Percentiles rank a stretch among this genome's conserved stretches.
Conservation (phyloP, 1,284 basidiomycete species). For the Coniophora puteana region DNA sequence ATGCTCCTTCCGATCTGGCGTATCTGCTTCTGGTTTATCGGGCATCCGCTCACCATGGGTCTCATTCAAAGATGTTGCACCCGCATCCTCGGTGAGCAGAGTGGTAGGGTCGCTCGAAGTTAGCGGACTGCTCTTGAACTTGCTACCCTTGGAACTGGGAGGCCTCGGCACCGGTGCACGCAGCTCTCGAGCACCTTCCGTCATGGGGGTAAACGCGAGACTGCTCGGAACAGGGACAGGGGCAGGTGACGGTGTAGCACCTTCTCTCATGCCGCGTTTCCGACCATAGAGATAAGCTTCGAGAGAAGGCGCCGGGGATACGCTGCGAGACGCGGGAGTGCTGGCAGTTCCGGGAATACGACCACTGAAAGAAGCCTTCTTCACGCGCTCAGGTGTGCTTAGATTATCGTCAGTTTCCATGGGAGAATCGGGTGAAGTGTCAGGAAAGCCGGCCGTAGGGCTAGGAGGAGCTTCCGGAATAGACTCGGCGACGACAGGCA, state of each 20-base stretch:
- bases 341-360: slow-evolving; percentile 12
- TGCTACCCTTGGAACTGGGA: slow-evolving; percentile 38
- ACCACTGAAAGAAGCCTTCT: slow-evolving; percentile 14
- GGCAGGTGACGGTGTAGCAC: slow-evolving; percentile 4
- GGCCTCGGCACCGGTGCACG: slow-evolving; percentile 19
- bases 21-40: slow-evolving; percentile 15
- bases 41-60: slow-evolving; percentile 20
- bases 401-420: too few species aligned
- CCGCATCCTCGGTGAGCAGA: too few species aligned
- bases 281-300: slow-evolving; percentile 61
- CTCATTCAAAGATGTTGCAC: too few species aligned
- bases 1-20: slow-evolving; percentile 17
- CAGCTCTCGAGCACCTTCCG: slow-evolving; percentile 8
- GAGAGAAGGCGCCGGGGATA: slow-evolving; percentile 50
- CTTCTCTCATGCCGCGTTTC: slow-evolving; percentile 37
- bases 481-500: slow-evolving; percentile 2
- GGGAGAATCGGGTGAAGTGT: too few species aligned
- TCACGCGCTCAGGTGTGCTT: too few species aligned
- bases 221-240: slow-evolving; percentile 8
- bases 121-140: slow-evolving; percentile 70
- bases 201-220: slow-evolving; percentile 10
- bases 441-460: slow-evolving; percentile 1
- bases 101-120: slow-evolving; percentile 38
- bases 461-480: slow-evolving; percentile 2
- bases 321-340: slow-evolving; percentile 21